Evolutionary conservation across 2,329 filamentous ascomycete species (phyloP), one percentile per base, ranked within the genome.

Genomic region (Curvularia sp.): DNA sequence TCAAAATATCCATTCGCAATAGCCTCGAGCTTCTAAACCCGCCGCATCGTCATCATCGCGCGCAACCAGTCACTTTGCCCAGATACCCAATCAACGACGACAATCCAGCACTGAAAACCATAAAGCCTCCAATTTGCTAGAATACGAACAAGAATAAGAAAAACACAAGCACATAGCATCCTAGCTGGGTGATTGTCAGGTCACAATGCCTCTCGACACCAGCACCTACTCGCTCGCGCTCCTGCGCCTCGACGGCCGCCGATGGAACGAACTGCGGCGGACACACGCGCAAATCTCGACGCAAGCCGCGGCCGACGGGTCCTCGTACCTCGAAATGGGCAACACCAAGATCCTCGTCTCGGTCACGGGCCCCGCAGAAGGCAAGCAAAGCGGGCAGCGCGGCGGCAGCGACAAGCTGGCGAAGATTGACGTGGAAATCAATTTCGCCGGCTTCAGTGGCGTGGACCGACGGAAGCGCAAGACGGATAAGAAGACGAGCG

Each of bases 311-410:
- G 93, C 93, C 54, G 95, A 98, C 70, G 95, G 95, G 34, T 96
- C 91, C 43, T 92, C 90, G 61, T 97, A 97, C 79, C 87, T 98
- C 58, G 92, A 97, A 76, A 96, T 96, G 89, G 95, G 95, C 70
- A 96, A 98, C 80, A 99, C 95, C 21, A 95, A 97, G 75, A 89
- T 99, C 68, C 91, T 98, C 79, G 97, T 94, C 79, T 92, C 93
- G 23, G 89, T 99, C 47, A 87, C 89, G 1, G 95, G 95, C 0
- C 95, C 95, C 0, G 87, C 86, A 36, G 95, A 99, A 78, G 84
- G 84, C 49, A 79, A 84, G 66, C 77, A 81, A 58, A 74, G 79
- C 28, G 78, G 84, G 56, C 79, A 80, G 9, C 78, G 81, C 13
- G 76, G 76, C 0, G 81, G 80, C 2, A 80, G 77, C 53, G 80